Evolutionary conservation across 2,329 filamentous ascomycete genomes (phyloP), one percentile per base, ranked within the genome.

Genomic region (Cordyceps pruinosa): DNA sequence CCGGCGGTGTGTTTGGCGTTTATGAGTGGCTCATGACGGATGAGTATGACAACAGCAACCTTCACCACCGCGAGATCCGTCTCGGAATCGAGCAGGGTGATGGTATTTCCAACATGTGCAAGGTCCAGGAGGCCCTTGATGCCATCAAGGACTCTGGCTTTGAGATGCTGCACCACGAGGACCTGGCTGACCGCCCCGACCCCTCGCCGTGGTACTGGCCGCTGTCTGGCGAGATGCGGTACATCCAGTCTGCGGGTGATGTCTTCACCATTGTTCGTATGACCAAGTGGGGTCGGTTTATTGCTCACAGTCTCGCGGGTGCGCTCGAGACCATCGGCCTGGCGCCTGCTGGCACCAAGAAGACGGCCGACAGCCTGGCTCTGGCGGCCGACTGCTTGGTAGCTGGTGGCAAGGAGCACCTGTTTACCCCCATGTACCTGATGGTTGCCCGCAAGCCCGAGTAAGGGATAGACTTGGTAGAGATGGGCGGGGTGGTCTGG

Each of bases 11-110:
- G 55, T 97, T 97, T 66, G 92, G 91, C 67, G 91, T 96, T 52
- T 96, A 96, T 75, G 92, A 97, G 73, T 96, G 92, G 92, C 79
- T 96, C 66, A 96, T 97, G 92, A 96, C 90, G 13, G 90, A 96
- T 61, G 77, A 85, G n/a, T 97, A 95, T 75, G 87, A 96, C 77
- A 91, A 94, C 70, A 77, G 86, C 61, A 89, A 96, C 78, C 73
- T 87, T 1, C 80, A 86, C 66, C 92, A 96, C 77, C 87, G 90
- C 61, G 83, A 87, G 67, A 93, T 96, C 68, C 88, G 92, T 59
- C 83, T 96, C 17, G 90, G 87, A 63, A 96, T 97, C 62, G 92
- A 97, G 78, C 85, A 90, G 70, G 92, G 92, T 67, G 86, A 96
- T 69, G 92, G 92, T 63, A 96, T 97, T 68, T 89, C 89, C 63